A percentile compares a stretch with the other conserved stretches of the same genome.
These are phyloP conservation scores for Amanita pseudoporphyria DNA, from an alignment of 768 basidiomycete species.

Conservation along the genomic window DNA sequence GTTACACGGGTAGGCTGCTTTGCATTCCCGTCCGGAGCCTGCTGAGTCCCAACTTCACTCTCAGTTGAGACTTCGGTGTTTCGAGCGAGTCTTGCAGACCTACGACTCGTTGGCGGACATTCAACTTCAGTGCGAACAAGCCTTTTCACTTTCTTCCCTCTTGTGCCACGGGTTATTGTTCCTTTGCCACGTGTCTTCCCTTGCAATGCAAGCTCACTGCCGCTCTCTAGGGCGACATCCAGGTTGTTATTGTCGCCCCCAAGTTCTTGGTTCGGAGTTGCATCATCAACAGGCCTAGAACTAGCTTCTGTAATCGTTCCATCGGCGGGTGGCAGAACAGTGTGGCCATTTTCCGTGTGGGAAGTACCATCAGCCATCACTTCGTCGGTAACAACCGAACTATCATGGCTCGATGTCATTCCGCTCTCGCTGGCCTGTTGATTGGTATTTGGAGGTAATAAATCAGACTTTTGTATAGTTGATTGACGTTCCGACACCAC, in stretches of 20 bases:
- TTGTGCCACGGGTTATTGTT: background rate
- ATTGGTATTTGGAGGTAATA: background rate
- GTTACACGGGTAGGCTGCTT: no score
- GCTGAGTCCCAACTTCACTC: constrained; percentile 1
- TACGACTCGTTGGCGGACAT: background rate
- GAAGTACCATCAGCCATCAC: constrained; percentile 2
- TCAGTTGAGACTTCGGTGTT: background rate
- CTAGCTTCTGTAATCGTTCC: background rate
- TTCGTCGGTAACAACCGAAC: background rate
- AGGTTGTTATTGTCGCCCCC: background rate
- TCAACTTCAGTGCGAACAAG: background rate
- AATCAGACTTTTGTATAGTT: background rate
- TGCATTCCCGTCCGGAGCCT: background rate
- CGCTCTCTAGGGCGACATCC: background rate
- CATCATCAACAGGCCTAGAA: background rate
- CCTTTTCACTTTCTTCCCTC: background rate
- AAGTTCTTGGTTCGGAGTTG: background rate
- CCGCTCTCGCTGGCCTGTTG: background rate
- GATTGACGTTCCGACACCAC: background rate
- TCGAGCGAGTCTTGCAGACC: constrained; percentile 5
- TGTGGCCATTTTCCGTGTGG: background rate
- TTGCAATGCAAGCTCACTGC: background rate
- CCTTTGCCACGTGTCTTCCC: background rate
- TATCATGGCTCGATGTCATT: background rate
- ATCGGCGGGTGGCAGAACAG: background rate